phyloP scores from a whole-genome alignment of 176 grass and related monocot species.

The Bolboschoenus planiculmis region DNA sequence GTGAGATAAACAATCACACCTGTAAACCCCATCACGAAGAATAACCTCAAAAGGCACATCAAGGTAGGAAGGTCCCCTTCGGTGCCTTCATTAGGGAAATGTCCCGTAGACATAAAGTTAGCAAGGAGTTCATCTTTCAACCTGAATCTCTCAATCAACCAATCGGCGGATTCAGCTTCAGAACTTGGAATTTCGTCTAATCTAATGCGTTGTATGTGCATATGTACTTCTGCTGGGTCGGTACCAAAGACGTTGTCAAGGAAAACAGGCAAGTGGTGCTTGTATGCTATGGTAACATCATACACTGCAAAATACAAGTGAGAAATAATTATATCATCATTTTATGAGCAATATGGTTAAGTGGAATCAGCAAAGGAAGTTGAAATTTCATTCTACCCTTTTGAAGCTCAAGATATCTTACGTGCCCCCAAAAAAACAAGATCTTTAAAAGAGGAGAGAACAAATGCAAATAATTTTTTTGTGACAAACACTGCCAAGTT shows the following conservation, averaged over 20 bases:
- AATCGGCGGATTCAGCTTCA: constrained; percentile 48
- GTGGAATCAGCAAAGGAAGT: neutral
- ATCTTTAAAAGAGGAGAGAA: neutral
- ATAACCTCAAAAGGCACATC: constrained; percentile 43
- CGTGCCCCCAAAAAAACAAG: neutral
- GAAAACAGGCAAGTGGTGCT: constrained; percentile 59
- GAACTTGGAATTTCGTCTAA: constrained; percentile 50
- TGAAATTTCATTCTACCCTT: neutral
- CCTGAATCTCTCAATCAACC: constrained; percentile 64
- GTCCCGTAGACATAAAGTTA: constrained; percentile 30
- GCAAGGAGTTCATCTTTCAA: constrained; percentile 72
- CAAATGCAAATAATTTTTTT: neutral
- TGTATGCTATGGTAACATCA: constrained; percentile 74
- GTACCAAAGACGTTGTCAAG: constrained; percentile 72
- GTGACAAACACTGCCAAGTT: neutral
- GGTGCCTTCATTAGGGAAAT: constrained; percentile 72
- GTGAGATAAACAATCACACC: constrained; percentile 47
- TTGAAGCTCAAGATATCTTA: neutral
- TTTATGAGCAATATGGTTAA: neutral
- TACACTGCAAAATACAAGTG: constrained; percentile 49
- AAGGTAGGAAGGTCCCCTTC: constrained; percentile 57
- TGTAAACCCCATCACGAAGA: constrained; percentile 36
- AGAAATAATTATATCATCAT: neutral
- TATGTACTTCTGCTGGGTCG: constrained; percentile 78
- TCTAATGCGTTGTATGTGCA: constrained; percentile 52